Evolutionary conservation across 805 yeast genomes (phyloP), one percentile per base, ranked within the genome.

Genomic region (Metahyphopichia silvanorum): DNA sequence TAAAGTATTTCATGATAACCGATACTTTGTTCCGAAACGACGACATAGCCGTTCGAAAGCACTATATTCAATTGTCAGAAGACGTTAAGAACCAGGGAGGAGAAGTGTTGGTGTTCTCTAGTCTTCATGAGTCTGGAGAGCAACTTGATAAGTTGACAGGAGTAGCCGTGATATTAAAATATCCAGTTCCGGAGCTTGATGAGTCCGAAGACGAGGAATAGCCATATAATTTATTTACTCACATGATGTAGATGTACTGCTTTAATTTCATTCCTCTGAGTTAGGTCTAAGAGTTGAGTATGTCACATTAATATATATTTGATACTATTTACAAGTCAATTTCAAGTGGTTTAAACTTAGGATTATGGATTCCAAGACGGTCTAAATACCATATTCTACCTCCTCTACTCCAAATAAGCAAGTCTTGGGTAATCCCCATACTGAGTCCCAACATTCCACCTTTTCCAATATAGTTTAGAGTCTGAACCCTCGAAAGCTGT

Each of bases 111-210:
- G 71, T 89, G 1, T 84, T 89, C 46, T 84, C 95, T 22, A 81
- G 93, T 40, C 60, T 88, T 47, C 98, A 91, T 51, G 91, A 82
- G 38, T 74, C 89, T 3, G 98, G 98, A 11, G 83, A 81, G 46
- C 97, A 91, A 57, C 63, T 91, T 37, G 86, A 88, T 53, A 86
- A 82, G 44, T 69, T 93, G 42, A 86, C 96, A 0, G 98, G 98
- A 34, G 76, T 88, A 18, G 98, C 97, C 0, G 93, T 86, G 34
- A 73, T 91, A 23, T 65, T 89, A 42, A 80, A 79, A 40, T 93
- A 83, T 52, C 95, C 97, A 0, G 62, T 88, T 4, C 86, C 84
- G 0, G 94, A 86, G 31, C 71, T 79, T 37, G 74, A 83, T 24
- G 94, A 83, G 27, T 83, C 76, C 25, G 76, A 63, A 12, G 71